These are phyloP conservation scores for Brasilioporus rufonigricans DNA, from an alignment of 768 basidiomycete species.

Conservation along the genomic window DNA sequence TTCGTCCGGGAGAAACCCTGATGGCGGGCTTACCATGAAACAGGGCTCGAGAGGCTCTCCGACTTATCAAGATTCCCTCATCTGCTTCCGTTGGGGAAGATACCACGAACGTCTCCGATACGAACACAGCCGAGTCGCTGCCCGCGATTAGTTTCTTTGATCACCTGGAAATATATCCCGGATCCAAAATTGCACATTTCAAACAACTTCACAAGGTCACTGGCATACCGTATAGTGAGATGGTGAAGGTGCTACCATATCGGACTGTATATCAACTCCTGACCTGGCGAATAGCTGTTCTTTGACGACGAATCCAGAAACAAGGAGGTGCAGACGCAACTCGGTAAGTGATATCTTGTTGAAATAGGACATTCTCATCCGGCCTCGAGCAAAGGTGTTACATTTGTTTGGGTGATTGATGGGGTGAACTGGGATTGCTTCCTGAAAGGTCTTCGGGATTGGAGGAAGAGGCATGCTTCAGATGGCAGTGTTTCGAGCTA, in stretches of 20 bases:
- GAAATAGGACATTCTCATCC: neutral
- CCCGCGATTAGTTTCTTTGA: constrained; percentile 65
- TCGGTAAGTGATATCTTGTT: constrained; percentile 38
- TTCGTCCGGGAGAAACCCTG: neutral
- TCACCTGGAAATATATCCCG: constrained; percentile 73
- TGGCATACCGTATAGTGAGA: constrained; percentile 74
- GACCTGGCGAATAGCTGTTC: constrained; percentile 42
- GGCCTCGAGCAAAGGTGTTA: constrained; percentile 59
- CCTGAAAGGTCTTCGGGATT: constrained; percentile 66
- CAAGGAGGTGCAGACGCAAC: constrained; percentile 47
- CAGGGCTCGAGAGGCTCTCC: constrained; percentile 78
- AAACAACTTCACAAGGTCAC: constrained; percentile 68
- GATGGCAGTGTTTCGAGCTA: constrained; percentile 10
- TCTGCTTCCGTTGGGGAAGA: constrained; percentile 35
- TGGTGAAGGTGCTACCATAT: constrained; percentile 45
- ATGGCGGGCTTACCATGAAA: neutral
- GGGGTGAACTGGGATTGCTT: constrained; percentile 64
- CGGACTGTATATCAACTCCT: neutral
- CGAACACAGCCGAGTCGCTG: constrained; percentile 26
- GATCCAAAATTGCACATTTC: constrained; percentile 83
- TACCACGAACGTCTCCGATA: neutral
- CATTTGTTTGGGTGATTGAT: constrained; percentile 66
- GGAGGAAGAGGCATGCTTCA: constrained; percentile 52
- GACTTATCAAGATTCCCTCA: constrained; percentile 51
- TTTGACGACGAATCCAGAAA: constrained; percentile 70